Evolutionary conservation across 202 grass and related monocot genomes (phyloP), one percentile per base, ranked within the genome.

Genomic region (Carex arenaria): DNA sequence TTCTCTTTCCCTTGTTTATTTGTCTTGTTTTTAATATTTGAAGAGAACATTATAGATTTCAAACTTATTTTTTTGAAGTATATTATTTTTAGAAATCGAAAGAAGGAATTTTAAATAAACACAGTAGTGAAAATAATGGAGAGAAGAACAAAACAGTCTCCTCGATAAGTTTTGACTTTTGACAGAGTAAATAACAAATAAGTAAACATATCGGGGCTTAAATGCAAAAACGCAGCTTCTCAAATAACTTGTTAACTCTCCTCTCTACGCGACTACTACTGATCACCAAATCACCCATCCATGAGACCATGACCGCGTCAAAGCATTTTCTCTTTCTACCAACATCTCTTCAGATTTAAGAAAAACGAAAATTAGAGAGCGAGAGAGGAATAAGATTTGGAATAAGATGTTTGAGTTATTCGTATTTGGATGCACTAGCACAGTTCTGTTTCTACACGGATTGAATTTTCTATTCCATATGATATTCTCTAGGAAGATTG

Each of bases 351-450:
- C 67, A 47, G 38, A 22, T 71, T 23, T 10, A 68, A 68, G 67
- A 6, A 47, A 71, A 71, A 11, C 18, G 8, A 71, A 71, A 19
- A 47, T 19, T 20, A 23, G 38, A 71, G 66, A 71, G 67, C 32
- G 17, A 43, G 15, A 71, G 17, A 42, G 17, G 31, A 18, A 69
- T n/a, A 45, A 34, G 40, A 71, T 71, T 40, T 71, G 17, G 31
- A 18, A 69, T n/a, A 45, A 34, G 40, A 71, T 71, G 67, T 71
- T 71, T 42, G 67, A 71, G n/a, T 22, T 71, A 47, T 71, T 71
- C 40, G 67, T 71, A n/a, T 71, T 71, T 71, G 67, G 67, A 71
- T 71, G 67, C 67, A 71, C 67, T 22, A 71, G 67, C 67, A 36
- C 67, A 12, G 67, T 71, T 45, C 40, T 71, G 40, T 47, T 71